Conservation (phyloP, 2,329 filamentous ascomycete species). For the Alternaria novae-zelandiae region DNA sequence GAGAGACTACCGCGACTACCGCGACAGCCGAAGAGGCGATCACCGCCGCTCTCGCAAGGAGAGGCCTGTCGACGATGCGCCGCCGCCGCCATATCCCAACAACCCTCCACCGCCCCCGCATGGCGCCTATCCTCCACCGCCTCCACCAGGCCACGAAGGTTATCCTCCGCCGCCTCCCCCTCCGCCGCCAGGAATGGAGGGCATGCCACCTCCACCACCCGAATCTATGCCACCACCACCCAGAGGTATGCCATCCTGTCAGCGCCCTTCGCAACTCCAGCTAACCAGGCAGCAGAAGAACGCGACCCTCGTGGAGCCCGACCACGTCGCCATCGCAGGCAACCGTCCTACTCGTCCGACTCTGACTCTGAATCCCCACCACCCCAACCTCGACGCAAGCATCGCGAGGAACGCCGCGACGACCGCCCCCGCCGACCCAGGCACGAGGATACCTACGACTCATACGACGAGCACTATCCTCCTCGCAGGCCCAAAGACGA, state of each 20-base stretch:
- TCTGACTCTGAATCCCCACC: slow-evolving; percentile 25
- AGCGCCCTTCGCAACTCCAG: background rate
- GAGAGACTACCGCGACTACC: slow-evolving; percentile 28
- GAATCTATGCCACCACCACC: slow-evolving; percentile 9
- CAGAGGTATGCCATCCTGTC: slow-evolving; percentile 3
- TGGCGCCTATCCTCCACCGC: slow-evolving; percentile 3
- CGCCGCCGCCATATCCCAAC: slow-evolving; percentile 19
- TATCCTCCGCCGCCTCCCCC: background rate
- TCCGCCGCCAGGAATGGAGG: background rate
- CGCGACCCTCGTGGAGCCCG: slow-evolving; percentile 11
- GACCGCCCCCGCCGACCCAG: slow-evolving; percentile 21
- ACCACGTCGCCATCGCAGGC: slow-evolving; percentile 23
- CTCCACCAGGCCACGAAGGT: slow-evolving; percentile 10
- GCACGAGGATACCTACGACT: slow-evolving; percentile 32
- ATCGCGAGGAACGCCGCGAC: slow-evolving; percentile 28
- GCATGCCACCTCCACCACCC: background rate
- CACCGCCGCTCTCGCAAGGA: slow-evolving; percentile 24
- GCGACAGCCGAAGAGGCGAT: slow-evolving; percentile 27
- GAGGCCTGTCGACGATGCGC: slow-evolving; percentile 21
- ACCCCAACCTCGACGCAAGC: slow-evolving; percentile 30
- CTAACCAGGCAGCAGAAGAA: background rate
- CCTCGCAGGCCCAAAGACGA: slow-evolving; percentile 20
- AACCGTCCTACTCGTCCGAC: slow-evolving; percentile 24
- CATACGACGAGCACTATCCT: slow-evolving; percentile 34
- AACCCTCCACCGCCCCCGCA: slow-evolving; percentile 8